Evolutionary conservation across 495 filamentous ascomycete genomes (phyloP), one percentile per base, ranked within the genome.

Genomic region (Chaetomium tenue): DNA sequence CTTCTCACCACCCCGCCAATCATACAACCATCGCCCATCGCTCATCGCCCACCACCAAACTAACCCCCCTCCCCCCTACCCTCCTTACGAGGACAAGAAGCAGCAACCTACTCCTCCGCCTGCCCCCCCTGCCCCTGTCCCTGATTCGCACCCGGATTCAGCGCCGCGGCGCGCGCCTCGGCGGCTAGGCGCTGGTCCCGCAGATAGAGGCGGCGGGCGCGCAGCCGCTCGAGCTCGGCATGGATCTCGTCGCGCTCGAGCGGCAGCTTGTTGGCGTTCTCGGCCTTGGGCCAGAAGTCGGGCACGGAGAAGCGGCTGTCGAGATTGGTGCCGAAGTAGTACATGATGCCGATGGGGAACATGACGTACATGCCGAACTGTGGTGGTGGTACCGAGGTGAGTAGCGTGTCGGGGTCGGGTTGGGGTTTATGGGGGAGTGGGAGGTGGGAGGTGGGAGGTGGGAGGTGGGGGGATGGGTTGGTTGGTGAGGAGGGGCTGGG

Each of bases 291-390:
- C 94, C 94, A 99, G 84, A 99, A 99, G 64, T 89, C 89, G 15
- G 89, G 87, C 1, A 96, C 90, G 51, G 82, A 72, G 81, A 99
- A 99, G 64, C 89, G 88, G 60, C 87, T 84, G 77, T 99, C 94
- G 66, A 99, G 90, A 76, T 99, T 99, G 50, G 92, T 96, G 74
- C 94, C 94, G 81, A 97, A 98, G 80, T 98, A 98, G 83, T 96
- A 98, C 94, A 98, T 98, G 81, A 94, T 91, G 66, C 90, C 92
- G 70, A 98, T 97, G 25, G 94, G 94, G 79, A 98, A 98, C 83
- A 97, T 87, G 78, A 98, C 89, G 81, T 98, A 98, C 84, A 93
- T 89, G 79, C 93, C 92, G 79, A 97, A 97, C 93, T 97, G 37
- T 37, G 30, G 6, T 30, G 28, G 3, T 3, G 28, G 28, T 30